Percentiles rank a stretch among this genome's conserved stretches.
Conservation (phyloP, 2,329 filamentous ascomycete genomes). For the Venturia asperata region DNA sequence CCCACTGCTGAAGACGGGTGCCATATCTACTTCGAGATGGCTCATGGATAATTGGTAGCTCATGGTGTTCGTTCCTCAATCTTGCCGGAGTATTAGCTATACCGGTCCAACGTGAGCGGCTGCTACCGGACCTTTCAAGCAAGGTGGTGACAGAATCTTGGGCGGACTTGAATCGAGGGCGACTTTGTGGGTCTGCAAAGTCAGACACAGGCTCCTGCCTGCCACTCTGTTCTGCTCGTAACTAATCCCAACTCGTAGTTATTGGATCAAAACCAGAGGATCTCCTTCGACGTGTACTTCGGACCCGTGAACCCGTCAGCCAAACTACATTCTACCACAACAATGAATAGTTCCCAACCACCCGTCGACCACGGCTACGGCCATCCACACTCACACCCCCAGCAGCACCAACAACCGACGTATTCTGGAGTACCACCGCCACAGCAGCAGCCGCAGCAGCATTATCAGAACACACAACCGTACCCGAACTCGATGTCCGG, state of each 20-base stretch:
- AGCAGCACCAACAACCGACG: constrained; percentile 4
- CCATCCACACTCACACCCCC: not conserved
- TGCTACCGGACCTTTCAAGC: too few relatives aligned
- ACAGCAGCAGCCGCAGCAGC: not conserved
- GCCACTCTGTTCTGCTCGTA: not conserved
- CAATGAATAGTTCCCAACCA: not conserved
- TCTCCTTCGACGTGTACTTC: not conserved
- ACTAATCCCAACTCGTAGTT: not conserved
- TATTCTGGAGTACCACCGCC: constrained; percentile 1
- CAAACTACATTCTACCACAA: not conserved
- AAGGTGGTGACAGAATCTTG: too few relatives aligned
- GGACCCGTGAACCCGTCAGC: too few relatives aligned
- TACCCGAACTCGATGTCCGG: not conserved
- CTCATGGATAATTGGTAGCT: too few relatives aligned
- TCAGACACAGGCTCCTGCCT: not conserved
- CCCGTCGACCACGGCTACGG: not conserved
- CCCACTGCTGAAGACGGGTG: too few relatives aligned
- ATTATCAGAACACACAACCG: not conserved
- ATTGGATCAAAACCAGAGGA: not conserved
- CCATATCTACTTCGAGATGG: too few relatives aligned
- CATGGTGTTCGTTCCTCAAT: too few relatives aligned
- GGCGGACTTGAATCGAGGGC: too few relatives aligned
- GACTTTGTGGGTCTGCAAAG: not conserved
- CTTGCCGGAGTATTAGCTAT: too few relatives aligned
- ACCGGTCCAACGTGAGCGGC: too few relatives aligned